Evolutionary conservation across 371 early-diverging fungal genomes (phyloP).

Genomic region (Apophysomyces sp.): DNA sequence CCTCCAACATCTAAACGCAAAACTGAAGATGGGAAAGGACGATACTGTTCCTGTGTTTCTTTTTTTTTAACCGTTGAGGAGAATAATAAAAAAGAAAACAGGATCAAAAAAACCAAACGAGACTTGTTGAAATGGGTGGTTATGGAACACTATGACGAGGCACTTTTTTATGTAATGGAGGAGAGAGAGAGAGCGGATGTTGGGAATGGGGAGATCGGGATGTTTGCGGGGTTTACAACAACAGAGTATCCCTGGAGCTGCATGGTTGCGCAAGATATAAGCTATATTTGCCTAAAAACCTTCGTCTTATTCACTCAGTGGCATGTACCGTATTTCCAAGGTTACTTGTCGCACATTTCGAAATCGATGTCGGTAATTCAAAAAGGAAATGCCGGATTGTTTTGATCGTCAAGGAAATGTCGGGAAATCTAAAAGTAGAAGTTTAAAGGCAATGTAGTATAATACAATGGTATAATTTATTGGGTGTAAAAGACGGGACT

Average conservation of each 20-base stretch:
- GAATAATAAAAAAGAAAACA: constrained; percentile 4
- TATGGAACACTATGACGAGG: background rate
- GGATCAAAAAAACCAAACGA: constrained; percentile 4
- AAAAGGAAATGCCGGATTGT: too few species aligned
- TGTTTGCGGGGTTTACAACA: background rate
- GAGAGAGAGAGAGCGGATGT: background rate
- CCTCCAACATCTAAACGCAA: constrained; percentile 81
- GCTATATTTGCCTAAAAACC: too few species aligned
- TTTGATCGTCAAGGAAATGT: too few species aligned
- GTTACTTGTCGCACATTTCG: too few species aligned
- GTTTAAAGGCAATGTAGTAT: too few species aligned
- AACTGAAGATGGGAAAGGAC: background rate
- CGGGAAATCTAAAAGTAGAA: too few species aligned
- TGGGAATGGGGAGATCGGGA: background rate
- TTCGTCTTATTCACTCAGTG: too few species aligned
- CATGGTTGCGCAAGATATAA: background rate
- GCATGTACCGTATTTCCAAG: too few species aligned
- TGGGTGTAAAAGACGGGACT: too few species aligned
- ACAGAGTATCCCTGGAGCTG: background rate
- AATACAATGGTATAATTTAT: too few species aligned
- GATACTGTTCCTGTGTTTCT: background rate
- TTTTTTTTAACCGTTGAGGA: constrained; percentile 8
- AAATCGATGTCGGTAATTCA: too few species aligned
- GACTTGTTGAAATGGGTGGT: background rate
- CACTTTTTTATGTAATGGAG: background rate